Percentiles rank a stretch among this genome's conserved stretches.
phyloP scores from a whole-genome alignment of 1,139 yeast species.

The Lodderomyces metapsilosis region DNA sequence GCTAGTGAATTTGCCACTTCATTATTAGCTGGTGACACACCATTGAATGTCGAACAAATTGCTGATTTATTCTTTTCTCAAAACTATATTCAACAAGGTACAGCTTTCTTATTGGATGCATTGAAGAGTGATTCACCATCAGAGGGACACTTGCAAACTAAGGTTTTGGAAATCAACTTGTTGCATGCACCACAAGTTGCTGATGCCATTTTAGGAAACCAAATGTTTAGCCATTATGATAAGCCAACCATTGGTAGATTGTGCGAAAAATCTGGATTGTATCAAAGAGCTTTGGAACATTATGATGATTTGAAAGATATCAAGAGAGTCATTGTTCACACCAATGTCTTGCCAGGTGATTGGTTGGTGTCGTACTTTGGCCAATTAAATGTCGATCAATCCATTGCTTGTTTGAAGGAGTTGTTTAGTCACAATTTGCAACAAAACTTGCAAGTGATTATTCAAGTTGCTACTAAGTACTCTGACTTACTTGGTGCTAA shows the following conservation, averaged over 20 bases:
- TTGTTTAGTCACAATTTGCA: slow-evolving; percentile 78
- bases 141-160: slow-evolving; percentile 94
- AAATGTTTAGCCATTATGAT: slow-evolving; percentile 94
- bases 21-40: slow-evolving; percentile 61
- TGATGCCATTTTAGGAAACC: slow-evolving; percentile 95
- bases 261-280: slow-evolving; percentile 91
- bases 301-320: slow-evolving; percentile 93
- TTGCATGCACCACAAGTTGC: slow-evolving; percentile 99
- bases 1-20: slow-evolving; percentile 97
- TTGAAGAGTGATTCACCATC: slow-evolving; percentile 91
- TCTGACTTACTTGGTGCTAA: slow-evolving; percentile 90
- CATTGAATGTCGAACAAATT: slow-evolving; percentile 77
- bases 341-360: slow-evolving; percentile 82
- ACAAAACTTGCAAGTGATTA: slow-evolving; percentile 88
- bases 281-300: slow-evolving; percentile 93
- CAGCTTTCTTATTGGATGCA: slow-evolving; percentile 96
- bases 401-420: slow-evolving; percentile 83
- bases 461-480: slow-evolving; percentile 95
- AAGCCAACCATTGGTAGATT: slow-evolving; percentile 88
- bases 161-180: slow-evolving; percentile 88
- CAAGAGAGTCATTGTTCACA: slow-evolving; percentile 89
- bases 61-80: slow-evolving; percentile 95
- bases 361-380: slow-evolving; percentile 95
- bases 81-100: slow-evolving; percentile 95
- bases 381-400: slow-evolving; percentile 90